Base-by-base conservation (phyloP, 108 stramenopile genomes). In the Cylindrotheca closterium region DNA sequence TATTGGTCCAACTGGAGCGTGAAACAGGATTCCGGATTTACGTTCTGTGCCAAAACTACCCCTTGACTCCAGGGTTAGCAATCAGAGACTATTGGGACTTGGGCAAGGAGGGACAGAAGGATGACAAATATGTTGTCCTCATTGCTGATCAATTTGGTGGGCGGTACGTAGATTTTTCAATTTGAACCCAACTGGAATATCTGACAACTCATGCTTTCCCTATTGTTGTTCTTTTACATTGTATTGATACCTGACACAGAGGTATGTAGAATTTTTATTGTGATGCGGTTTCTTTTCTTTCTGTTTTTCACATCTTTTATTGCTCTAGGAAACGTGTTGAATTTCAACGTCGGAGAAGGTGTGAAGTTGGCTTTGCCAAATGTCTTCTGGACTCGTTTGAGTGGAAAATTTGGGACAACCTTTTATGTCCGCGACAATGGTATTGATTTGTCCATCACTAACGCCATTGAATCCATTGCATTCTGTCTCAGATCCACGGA, bases 141-240 rank as follows among this genome's bases (percentile, higher is more conserved):
- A 85, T 93, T 15, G 92, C 88, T 10, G 92, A 93, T 74, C 79
- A 93, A 65, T 93, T 93, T 67, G 88, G 92, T 26, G 92, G 92
- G 74, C 55, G 88, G 70, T 68, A 68, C 12, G 58, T 66, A n/a
- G 18, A 3, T 4, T 23, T 12, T 45, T 19, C 3, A 19, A 21
- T 22, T 22, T 31, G 42, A 19, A 22, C 4, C 15, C 19, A 42
- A 4, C 4, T 29, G 18, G 24, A 51, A 15, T n/a, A n/a, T 5
- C n/a, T n/a, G n/a, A n/a, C 51, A 10, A 5, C 51, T 5, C 4
- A 21, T n/a, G 7, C 22, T n/a, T 51, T n/a, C 7, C 19, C 7
- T 10, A 19, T 51, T 51, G 7, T 51, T 51, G 18, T 51, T 51
- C 22, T 51, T 23, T 4, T n/a, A n/a, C n/a, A n/a, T n/a, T n/a